phyloP scores from a whole-genome alignment of 768 basidiomycete species.

The Lactifluus pinguis region DNA sequence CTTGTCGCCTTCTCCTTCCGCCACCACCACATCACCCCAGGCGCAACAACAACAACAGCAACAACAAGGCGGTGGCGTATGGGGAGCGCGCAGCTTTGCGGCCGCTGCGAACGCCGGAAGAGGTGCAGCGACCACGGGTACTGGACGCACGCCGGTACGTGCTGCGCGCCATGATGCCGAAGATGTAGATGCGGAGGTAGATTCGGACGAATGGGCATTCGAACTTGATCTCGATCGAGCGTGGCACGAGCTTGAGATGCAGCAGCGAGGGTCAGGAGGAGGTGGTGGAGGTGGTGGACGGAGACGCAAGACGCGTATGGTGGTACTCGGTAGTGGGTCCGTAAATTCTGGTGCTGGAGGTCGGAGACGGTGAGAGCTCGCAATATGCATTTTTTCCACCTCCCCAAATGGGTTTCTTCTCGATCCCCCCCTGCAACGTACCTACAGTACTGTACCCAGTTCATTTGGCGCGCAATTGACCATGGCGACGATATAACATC shows the following conservation, averaged over 20 bases:
- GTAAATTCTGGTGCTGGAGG: constrained; percentile 21
- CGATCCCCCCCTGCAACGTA: too few species aligned
- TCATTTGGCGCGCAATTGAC: too few species aligned
- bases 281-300: constrained; percentile 30
- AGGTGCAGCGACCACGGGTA: constrained; percentile 24
- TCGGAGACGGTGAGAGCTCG: constrained; percentile 27
- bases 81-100: constrained; percentile 78
- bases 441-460: too few species aligned
- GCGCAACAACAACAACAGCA: not conserved
- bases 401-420: too few species aligned
- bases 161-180: constrained; percentile 23
- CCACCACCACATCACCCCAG: not conserved
- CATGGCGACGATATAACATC: too few species aligned
- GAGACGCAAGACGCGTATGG: constrained; percentile 53
- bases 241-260: constrained; percentile 69
- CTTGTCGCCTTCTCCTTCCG: not conserved
- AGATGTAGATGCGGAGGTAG: constrained; percentile 7
- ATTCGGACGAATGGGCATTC: constrained; percentile 63
- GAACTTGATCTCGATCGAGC: constrained; percentile 40
- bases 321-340: constrained; percentile 54
- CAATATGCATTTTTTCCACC: too few species aligned
- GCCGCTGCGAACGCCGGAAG: constrained; percentile 55
- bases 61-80: constrained; percentile 47
- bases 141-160: constrained; percentile 23
- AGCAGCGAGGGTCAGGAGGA: constrained; percentile 31